phyloP scores from a whole-genome alignment of 805 yeast genomes.

The fission yeast (Schizosaccharomyces pombe) region DNA sequence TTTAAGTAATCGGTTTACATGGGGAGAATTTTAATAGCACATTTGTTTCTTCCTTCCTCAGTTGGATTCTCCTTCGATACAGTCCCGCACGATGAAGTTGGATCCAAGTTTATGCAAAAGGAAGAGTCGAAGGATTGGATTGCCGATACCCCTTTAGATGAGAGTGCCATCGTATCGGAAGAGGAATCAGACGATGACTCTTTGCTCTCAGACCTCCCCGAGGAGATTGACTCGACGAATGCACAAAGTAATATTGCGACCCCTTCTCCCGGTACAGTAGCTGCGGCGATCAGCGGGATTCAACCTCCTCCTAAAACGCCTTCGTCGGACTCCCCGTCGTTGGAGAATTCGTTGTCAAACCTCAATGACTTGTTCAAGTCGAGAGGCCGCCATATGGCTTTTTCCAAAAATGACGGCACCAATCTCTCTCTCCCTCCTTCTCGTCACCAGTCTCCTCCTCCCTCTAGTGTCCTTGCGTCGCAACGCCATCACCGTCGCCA shows the following conservation, averaged over 20 bases:
- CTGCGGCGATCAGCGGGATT: too few species aligned
- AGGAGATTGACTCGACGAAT: neutral
- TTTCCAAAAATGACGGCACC: neutral
- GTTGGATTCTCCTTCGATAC: neutral
- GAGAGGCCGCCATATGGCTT: neutral
- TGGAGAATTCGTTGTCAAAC: neutral
- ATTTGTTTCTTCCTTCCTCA: conserved; percentile 1
- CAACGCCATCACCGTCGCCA: neutral
- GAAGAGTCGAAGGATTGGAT: neutral
- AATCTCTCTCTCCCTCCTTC: neutral
- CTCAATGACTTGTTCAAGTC: neutral
- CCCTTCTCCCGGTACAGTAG: too few species aligned
- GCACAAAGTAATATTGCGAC: too few species aligned
- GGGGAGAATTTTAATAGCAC: neutral
- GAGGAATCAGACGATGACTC: neutral
- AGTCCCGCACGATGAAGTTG: neutral
- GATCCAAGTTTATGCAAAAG: neutral
- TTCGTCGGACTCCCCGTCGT: neutral
- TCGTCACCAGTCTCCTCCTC: neutral
- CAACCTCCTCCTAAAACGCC: neutral
- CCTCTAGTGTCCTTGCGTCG: neutral
- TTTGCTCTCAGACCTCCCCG: neutral
- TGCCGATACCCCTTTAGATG: neutral
- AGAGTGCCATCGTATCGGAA: neutral
- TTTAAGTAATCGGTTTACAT: neutral